Percentiles rank a stretch among this genome's conserved stretches.
Evolutionary conservation across 331 rosid genomes (phyloP).

Genomic region (Acacia concinna): DNA sequence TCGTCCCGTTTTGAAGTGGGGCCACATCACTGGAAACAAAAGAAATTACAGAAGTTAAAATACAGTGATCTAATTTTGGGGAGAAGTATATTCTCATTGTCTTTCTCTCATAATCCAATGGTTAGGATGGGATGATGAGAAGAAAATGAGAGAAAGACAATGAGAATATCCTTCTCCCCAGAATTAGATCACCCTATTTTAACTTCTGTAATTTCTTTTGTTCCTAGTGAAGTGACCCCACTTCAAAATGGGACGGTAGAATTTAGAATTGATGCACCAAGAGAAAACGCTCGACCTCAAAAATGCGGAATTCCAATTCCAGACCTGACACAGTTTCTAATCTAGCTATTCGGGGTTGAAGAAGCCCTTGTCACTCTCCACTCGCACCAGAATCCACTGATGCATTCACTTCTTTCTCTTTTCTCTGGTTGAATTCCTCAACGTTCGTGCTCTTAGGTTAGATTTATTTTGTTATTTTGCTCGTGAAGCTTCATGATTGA

Average conservation of each 20-base stretch:
- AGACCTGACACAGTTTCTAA: not conserved
- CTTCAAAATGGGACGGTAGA: not conserved
- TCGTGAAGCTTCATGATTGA: not conserved
- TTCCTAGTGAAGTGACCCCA: not conserved
- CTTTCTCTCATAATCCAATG: no score
- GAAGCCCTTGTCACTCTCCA: not conserved
- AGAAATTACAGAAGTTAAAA: not conserved
- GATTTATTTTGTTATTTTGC: not conserved
- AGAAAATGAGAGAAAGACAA: no score
- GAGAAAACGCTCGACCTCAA: not conserved
- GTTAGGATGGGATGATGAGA: no score
- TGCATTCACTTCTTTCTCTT: not conserved
- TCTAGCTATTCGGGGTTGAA: not conserved
- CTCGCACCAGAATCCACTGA: not conserved
- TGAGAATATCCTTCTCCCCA: no score
- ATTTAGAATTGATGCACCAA: not conserved
- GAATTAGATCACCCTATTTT: no score
- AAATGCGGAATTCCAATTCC: conserved; percentile 29
- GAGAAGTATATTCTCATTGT: no score
- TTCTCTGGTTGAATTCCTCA: not conserved
- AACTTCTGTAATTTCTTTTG: not conserved
- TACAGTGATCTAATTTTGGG: not conserved
- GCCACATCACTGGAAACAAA: not conserved
- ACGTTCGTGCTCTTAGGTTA: not conserved
- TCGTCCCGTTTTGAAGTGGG: not conserved